Evolutionary conservation across 2,329 filamentous ascomycete species (phyloP), one percentile per base, ranked within the genome.

Genomic region (Apiospora kogelbergensis): DNA sequence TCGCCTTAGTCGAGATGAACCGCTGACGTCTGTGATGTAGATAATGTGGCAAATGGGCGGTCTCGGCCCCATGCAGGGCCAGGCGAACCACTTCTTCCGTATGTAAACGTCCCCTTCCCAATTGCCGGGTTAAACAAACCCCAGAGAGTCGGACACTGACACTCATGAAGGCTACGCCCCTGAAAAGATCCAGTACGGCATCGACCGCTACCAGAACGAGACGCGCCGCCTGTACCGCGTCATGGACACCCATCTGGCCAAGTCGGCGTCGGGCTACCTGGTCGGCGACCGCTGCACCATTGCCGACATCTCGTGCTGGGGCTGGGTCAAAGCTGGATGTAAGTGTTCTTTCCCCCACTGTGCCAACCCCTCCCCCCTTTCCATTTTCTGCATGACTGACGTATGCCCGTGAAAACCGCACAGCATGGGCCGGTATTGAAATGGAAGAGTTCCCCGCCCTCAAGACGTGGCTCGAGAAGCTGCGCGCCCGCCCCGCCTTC

Each of bases 41-140:
- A 85, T 89, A 72, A 68, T 81, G 42, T 93, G 90, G 86, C 90
- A 95, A 80, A 95, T 95, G 81, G 91, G 90, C 1, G 93, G 93
- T 1, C 83, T 95, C 1, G 93, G 93, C 0, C 93, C 93, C 1
- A 95, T 95, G 92, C 93, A 95, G 76, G 91, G 88, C 69, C 93
- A 97, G 79, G 87, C 93, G 66, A 95, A 97, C 80, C 93, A 97
- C 81, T 97, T 97, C 81, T 84, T 83, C 65, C 88, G 93, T 87
- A 75, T 67, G 84, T 77, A 11, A 10, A 2, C 17, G 11, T 15
- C 26, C 26, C 46, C 24, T 11, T 41, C 11, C 11, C 40, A 33
- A 24, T 48, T 48, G 10, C 24, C 17, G 46, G 46, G 20, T 11
- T 4, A 41, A 24, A 24, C 5, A 22, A 6, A 17, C 93, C 0